Evolutionary conservation across 352 stramenopile genomes (phyloP), one percentile per base, ranked within the genome.

Genomic region (Pythium apleroticum): DNA sequence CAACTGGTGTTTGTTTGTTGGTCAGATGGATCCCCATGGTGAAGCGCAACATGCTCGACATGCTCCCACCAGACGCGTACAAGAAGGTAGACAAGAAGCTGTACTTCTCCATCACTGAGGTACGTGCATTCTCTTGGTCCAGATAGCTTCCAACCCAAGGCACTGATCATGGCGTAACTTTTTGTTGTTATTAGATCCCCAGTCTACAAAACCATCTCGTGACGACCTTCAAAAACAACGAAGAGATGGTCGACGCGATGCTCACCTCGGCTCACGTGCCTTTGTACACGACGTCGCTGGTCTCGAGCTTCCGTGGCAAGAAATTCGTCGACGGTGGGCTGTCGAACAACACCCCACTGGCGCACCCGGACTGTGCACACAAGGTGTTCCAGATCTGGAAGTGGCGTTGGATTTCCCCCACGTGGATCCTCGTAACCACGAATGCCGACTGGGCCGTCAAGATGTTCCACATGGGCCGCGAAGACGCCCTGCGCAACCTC

Each of bases 361-460:
- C 72, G 53, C 74, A 86, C 57, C 82, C 75, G 1, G 68, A 88
- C 10, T 62, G 66, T 25, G 74, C 83, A 17, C 75, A 89, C 66
- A 89, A 90, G 60, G 81, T 92, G 58, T 88, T 94, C 56, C 83
- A 94, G 69, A 88, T 94, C 73, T 88, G 81, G 76, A 89, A 91
- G 53, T 92, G 85, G 85, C 81, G 85, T 54, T 89, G 83, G 78
- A 81, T 94, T 71, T 75, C 70, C 37, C 85, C 85, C 15, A 81
- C 84, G 39, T 94, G 83, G 83, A 37, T 94, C 17, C 76, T 92
- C 27, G 78, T 94, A 54, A 91, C 80, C 20, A 94, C 83, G 2
- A 82, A 85, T 63, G 75, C 79, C 5, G 83, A 89, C 62, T 91
- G 86, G 86, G 86, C 84, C 4, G 74, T 81, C 43, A 68, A 90